Percentiles rank a stretch among this genome's conserved stretches.
phyloP scores from a whole-genome alignment of 768 basidiomycete genomes.

The Suillus alpinus region DNA sequence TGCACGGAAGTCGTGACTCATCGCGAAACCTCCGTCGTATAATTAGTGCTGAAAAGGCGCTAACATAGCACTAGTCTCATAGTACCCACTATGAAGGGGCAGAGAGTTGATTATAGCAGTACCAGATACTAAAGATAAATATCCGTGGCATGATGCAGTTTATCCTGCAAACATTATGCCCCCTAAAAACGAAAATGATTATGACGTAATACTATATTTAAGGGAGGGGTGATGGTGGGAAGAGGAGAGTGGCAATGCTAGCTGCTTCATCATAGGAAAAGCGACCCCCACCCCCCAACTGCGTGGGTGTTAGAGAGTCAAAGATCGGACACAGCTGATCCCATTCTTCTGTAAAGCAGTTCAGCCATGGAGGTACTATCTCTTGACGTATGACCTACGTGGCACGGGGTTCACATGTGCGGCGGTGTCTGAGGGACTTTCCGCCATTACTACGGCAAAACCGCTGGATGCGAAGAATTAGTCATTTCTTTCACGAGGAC shows the following conservation, averaged over 20 bases:
- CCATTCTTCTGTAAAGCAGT: constrained; percentile 18
- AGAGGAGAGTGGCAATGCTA: constrained; percentile 15
- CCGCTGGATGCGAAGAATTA: constrained; percentile 13
- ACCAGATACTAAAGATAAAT: background rate
- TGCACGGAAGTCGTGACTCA: no score
- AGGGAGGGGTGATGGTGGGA: constrained; percentile 6
- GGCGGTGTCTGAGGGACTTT: constrained; percentile 13
- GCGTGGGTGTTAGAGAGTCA: constrained; percentile 15
- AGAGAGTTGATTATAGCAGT: background rate
- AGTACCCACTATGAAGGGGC: background rate
- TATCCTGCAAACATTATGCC: background rate
- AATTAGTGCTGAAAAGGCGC: no score
- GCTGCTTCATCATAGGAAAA: constrained; percentile 16
- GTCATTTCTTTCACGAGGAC: background rate
- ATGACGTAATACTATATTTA: background rate
- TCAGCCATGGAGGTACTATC: background rate
- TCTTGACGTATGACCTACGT: background rate
- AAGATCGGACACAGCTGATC: constrained; percentile 23
- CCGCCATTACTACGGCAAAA: constrained; percentile 30
- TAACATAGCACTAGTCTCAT: no score
- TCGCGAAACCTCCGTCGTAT: no score
- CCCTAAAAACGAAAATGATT: no score
- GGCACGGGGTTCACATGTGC: background rate
- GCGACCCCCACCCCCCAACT: constrained; percentile 18
- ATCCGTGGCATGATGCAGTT: no score